Evolutionary conservation across 139 green algal genomes (phyloP).

Genomic region (Picochlorum sp.): DNA sequence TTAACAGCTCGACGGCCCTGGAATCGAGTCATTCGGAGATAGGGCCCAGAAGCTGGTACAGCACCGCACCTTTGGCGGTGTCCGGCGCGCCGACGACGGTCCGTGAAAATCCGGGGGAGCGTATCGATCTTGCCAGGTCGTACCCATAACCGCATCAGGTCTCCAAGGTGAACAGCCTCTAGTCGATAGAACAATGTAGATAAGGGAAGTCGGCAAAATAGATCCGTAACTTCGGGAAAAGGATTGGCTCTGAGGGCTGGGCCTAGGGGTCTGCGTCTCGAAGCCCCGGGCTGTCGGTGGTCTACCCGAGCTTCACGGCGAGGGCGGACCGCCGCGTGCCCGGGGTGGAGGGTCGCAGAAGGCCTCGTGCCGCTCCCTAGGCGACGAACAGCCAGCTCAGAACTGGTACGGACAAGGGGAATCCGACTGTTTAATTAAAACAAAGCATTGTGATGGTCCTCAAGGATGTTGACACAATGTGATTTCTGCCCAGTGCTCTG

Average conservation of each 20-base stretch:
- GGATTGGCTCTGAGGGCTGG: slow-evolving; percentile 90
- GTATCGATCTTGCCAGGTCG: slow-evolving; percentile 69
- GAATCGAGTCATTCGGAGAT: slow-evolving; percentile 84
- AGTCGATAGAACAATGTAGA: slow-evolving; percentile 92
- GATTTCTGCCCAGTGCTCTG: no score
- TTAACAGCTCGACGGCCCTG: slow-evolving; percentile 79
- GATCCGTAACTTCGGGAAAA: slow-evolving; percentile 95
- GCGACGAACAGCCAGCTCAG: no score
- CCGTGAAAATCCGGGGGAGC: slow-evolving; percentile 83
- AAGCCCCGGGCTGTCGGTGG: slow-evolving; percentile 50
- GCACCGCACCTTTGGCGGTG: slow-evolving; percentile 72
- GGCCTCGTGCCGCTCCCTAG: no score
- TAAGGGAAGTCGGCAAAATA: slow-evolving; percentile 96
- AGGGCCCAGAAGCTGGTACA: slow-evolving; percentile 78
- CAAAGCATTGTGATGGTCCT: no score
- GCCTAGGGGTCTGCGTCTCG: slow-evolving; percentile 57
- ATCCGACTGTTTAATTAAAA: no score
- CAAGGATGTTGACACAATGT: no score
- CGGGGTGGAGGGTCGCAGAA: slow-evolving; percentile 48
- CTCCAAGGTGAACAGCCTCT: slow-evolving; percentile 95
- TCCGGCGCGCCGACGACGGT: slow-evolving; percentile 75
- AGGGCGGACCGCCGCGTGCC: slow-evolving; percentile 53
- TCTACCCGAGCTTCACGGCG: slow-evolving; percentile 55
- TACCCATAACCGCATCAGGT: slow-evolving; percentile 96
- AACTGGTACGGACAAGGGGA: no score